phyloP scores from a whole-genome alignment of 2,329 filamentous ascomycete species.

The Verticillium klebahnii region DNA sequence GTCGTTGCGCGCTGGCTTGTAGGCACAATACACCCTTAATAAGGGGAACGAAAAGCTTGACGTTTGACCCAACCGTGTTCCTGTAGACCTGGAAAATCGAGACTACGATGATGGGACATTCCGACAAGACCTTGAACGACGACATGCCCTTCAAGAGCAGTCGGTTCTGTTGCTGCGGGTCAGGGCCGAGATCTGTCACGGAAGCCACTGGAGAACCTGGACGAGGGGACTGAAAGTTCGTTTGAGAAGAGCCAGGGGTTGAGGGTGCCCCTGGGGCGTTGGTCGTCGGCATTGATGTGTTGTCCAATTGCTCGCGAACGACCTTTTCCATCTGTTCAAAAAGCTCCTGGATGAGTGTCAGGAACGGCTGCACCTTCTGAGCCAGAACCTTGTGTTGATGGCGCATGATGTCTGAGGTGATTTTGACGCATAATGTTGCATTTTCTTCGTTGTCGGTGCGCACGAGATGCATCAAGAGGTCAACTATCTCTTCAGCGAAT shows the following conservation, averaged over 20 bases:
- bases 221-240: slow-evolving; percentile 80
- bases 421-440: slow-evolving; percentile 96
- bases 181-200: slow-evolving; percentile 73
- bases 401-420: slow-evolving; percentile 92
- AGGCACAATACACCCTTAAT: slow-evolving; percentile 87
- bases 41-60: slow-evolving; percentile 85
- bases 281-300: slow-evolving; percentile 51
- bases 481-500: slow-evolving; percentile 83
- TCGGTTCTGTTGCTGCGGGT: slow-evolving; percentile 75
- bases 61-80: slow-evolving; percentile 72
- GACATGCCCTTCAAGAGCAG: slow-evolving; percentile 91
- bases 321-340: slow-evolving; percentile 94
- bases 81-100: slow-evolving; percentile 96
- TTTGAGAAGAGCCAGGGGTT: slow-evolving; percentile 59
- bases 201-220: slow-evolving; percentile 86
- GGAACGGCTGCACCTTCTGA: slow-evolving; percentile 80
- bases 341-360: slow-evolving; percentile 89
- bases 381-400: slow-evolving; percentile 80
- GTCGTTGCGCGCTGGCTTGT: slow-evolving; percentile 89
- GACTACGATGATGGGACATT: slow-evolving; percentile 98
- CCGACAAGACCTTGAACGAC: slow-evolving; percentile 96
- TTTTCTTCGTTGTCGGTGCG: slow-evolving; percentile 97
- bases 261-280: slow-evolving; percentile 57
- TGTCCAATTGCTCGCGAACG: slow-evolving; percentile 93
- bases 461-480: slow-evolving; percentile 84